Conservation (phyloP, 2,329 filamentous ascomycete genomes). For the Exserohilum rostratum region DNA sequence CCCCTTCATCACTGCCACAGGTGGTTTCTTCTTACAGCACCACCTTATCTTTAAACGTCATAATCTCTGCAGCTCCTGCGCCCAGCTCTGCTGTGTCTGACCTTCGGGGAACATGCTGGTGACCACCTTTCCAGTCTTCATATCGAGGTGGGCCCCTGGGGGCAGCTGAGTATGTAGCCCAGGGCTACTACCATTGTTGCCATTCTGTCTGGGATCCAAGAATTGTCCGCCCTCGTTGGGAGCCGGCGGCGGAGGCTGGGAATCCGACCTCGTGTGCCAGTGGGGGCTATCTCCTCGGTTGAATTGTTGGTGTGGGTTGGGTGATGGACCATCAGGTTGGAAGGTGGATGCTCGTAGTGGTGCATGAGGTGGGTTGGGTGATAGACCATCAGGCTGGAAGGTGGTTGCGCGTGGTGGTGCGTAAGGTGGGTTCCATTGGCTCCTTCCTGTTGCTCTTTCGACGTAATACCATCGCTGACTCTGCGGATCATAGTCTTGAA, state of each 20-base stretch:
- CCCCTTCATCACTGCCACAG: neutral
- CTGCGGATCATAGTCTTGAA: conserved; percentile 65
- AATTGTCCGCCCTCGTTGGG: conserved; percentile 1
- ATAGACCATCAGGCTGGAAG: conserved; percentile 4
- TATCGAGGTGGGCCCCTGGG: conserved; percentile 21
- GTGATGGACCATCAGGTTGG: conserved; percentile 6
- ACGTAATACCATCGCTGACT: conserved; percentile 68
- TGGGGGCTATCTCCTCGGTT: neutral
- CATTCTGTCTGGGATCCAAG: conserved; percentile 4
- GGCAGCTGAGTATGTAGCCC: conserved; percentile 13
- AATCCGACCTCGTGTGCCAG: conserved; percentile 4
- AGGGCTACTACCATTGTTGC: conserved; percentile 2
- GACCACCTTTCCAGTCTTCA: conserved; percentile 23
- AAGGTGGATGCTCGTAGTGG: conserved; percentile 1
- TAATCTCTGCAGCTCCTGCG: conserved; percentile 12
- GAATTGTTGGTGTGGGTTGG: conserved; percentile 3
- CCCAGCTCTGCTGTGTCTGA: conserved; percentile 8
- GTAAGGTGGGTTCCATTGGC: conserved; percentile 62
- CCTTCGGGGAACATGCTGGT: conserved; percentile 21
- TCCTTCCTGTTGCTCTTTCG: conserved; percentile 63
- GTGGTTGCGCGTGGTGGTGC: conserved; percentile 3
- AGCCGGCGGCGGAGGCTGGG: conserved; percentile 9
- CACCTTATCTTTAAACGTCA: neutral
- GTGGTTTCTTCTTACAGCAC: too few relatives aligned
- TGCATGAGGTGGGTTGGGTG: conserved; percentile 44